Evolutionary conservation across 2,329 filamentous ascomycete genomes (phyloP).

Genomic region (Pseudocercospora crystallina): DNA sequence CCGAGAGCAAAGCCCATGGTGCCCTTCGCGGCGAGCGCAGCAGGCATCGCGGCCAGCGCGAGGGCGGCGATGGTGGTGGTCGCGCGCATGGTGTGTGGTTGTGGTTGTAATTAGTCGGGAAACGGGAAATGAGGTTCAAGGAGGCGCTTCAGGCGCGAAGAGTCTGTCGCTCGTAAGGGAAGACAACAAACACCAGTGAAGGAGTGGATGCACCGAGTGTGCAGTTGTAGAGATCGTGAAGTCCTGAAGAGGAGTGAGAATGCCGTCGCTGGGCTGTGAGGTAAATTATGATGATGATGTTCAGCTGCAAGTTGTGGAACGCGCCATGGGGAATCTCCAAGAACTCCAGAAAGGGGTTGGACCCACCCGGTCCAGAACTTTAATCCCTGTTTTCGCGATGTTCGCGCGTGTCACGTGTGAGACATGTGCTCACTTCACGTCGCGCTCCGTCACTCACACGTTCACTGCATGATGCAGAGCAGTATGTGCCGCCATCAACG

Average conservation of each 20-base stretch:
- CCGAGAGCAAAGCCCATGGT: slow-evolving; percentile 66
- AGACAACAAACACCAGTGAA: neutral
- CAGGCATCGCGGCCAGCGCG: slow-evolving; percentile 27
- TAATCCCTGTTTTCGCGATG: neutral
- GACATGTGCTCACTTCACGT: neutral
- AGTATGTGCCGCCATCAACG: too few species aligned
- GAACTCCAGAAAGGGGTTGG: neutral
- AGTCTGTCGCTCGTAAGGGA: slow-evolving; percentile 3
- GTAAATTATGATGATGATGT: neutral
- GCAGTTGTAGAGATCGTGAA: slow-evolving; percentile 5
- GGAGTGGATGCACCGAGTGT: slow-evolving; percentile 14
- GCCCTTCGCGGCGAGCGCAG: slow-evolving; percentile 41
- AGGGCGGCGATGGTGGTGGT: slow-evolving; percentile 26
- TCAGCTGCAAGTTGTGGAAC: slow-evolving; percentile 4
- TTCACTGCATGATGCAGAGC: too few species aligned
- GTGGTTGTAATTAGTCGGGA: slow-evolving; percentile 2
- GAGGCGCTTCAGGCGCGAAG: neutral
- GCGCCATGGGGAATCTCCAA: slow-evolving; percentile 4
- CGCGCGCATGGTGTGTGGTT: slow-evolving; percentile 25
- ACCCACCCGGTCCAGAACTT: slow-evolving; percentile 4
- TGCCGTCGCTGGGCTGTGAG: neutral
- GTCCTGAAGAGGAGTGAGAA: slow-evolving; percentile 1
- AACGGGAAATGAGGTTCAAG: neutral
- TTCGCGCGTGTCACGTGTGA: neutral
- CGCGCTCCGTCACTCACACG: too few species aligned